A percentile compares a stretch with the other conserved stretches of the same genome.
Conservation (phyloP, 257 asterid species). For the Plantago major region DNA sequence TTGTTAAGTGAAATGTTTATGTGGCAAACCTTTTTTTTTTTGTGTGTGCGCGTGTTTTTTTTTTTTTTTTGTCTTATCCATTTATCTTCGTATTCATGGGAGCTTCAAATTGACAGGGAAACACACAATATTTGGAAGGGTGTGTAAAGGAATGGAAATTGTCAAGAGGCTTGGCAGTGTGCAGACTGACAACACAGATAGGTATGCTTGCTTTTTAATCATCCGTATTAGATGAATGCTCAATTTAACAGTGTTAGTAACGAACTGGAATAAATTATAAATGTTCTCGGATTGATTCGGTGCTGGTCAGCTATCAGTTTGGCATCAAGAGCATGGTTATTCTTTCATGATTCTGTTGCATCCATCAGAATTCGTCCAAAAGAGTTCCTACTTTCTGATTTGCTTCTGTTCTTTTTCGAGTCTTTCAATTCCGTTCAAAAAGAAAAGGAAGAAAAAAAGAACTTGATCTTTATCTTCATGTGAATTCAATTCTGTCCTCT, state of each 20-base stretch:
- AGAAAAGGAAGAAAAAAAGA: neutral
- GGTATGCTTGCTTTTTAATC: slow-evolving; percentile 35
- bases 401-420: neutral
- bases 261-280: neutral
- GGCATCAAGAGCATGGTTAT: no score
- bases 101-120: slow-evolving; percentile 50
- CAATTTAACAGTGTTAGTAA: neutral
- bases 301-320: no score
- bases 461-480: no score
- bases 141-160: slow-evolving; percentile 93
- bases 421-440: neutral
- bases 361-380: neutral
- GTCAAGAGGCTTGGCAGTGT: slow-evolving; percentile 94
- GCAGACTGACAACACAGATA: slow-evolving; percentile 92
- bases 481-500: no score
- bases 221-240: no score
- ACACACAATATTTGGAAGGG: slow-evolving; percentile 93
- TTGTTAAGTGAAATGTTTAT: no score
- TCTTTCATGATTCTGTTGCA: no score
- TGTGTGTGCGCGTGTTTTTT: no score
- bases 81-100: neutral
- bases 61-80: no score
- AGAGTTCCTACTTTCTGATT: neutral
- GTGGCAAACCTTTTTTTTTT: neutral
- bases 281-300: neutral